Conservation (phyloP, 768 basidiomycete genomes). For the Amanita brunnescens region DNA sequence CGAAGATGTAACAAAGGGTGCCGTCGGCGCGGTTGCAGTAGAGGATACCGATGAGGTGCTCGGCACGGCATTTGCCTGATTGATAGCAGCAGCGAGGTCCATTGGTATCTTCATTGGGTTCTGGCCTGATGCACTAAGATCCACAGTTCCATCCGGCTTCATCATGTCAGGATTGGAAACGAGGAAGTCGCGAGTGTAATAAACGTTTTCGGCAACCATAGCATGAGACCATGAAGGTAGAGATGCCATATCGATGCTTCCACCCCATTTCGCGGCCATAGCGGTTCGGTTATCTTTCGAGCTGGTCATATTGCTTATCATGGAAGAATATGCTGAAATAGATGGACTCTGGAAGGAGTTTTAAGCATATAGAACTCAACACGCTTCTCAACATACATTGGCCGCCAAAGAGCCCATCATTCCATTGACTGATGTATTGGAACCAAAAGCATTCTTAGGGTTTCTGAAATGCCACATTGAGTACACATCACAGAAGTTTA, state of each 20-base stretch:
- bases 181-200: conserved; percentile 39
- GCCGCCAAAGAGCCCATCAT: conserved; percentile 43
- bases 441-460: conserved; percentile 40
- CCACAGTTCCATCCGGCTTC: conserved; percentile 39
- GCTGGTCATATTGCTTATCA: conserved; percentile 39
- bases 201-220: conserved; percentile 47
- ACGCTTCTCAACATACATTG: conserved; percentile 25
- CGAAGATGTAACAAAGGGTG: conserved; percentile 20
- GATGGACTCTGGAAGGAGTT: conserved; percentile 36
- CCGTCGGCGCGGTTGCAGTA: conserved; percentile 17
- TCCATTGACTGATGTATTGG: conserved; percentile 37
- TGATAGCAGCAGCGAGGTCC: conserved; percentile 42
- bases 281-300: conserved; percentile 23
- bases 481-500: neutral
- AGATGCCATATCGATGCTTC: conserved; percentile 45
- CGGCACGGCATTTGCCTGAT: conserved; percentile 22
- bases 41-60: conserved; percentile 16
- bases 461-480: conserved; percentile 30
- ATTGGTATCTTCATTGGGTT: conserved; percentile 52
- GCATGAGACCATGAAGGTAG: conserved; percentile 49
- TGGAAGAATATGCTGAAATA: conserved; percentile 46
- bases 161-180: conserved; percentile 42
- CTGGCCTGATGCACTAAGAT: conserved; percentile 30
- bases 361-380: neutral
- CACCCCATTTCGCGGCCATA: conserved; percentile 50